Evolutionary conservation across 2,329 filamentous ascomycete genomes (phyloP).

Genomic region (Penicillium freii): DNA sequence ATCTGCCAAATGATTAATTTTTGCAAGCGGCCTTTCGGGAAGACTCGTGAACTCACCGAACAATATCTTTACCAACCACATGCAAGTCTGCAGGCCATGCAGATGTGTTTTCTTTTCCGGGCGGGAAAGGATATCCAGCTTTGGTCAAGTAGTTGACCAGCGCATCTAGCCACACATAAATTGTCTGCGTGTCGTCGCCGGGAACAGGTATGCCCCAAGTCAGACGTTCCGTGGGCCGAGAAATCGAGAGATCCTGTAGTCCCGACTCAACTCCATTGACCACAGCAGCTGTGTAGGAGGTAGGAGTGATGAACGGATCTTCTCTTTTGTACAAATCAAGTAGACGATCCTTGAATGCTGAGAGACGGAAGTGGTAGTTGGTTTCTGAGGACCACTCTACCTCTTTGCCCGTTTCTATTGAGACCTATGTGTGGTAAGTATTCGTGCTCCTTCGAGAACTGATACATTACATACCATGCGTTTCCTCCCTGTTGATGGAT

Average conservation of each 20-base stretch:
- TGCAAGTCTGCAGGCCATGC: slow-evolving; percentile 92
- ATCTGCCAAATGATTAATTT: slow-evolving; percentile 46
- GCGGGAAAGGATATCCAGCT: slow-evolving; percentile 74
- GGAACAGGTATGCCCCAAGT: slow-evolving; percentile 89
- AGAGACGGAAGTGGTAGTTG: slow-evolving; percentile 94
- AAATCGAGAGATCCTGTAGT: slow-evolving; percentile 84
- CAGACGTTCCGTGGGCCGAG: slow-evolving; percentile 72
- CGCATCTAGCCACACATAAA: slow-evolving; percentile 98
- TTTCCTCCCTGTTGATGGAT: slow-evolving; percentile 77
- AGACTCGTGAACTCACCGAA: slow-evolving; percentile 52
- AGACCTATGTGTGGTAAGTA: slow-evolving; percentile 48
- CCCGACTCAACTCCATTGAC: slow-evolving; percentile 72
- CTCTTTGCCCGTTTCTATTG: slow-evolving; percentile 81
- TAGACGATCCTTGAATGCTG: slow-evolving; percentile 73
- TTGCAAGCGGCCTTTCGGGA: slow-evolving; percentile 1
- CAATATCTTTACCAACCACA: slow-evolving; percentile 93
- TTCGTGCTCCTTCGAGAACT: neutral
- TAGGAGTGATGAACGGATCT: slow-evolving; percentile 73
- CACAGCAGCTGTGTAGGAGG: slow-evolving; percentile 72
- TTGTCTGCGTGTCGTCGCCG: slow-evolving; percentile 78
- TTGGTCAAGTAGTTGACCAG: slow-evolving; percentile 91
- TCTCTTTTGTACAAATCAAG: slow-evolving; percentile 77
- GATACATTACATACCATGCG: slow-evolving; percentile 58
- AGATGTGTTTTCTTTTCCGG: slow-evolving; percentile 59
- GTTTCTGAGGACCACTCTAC: slow-evolving; percentile 92